Evolutionary conservation across 331 rosid species (phyloP), one percentile per base, ranked within the genome.

Genomic region (Pyracantha coccinea): DNA sequence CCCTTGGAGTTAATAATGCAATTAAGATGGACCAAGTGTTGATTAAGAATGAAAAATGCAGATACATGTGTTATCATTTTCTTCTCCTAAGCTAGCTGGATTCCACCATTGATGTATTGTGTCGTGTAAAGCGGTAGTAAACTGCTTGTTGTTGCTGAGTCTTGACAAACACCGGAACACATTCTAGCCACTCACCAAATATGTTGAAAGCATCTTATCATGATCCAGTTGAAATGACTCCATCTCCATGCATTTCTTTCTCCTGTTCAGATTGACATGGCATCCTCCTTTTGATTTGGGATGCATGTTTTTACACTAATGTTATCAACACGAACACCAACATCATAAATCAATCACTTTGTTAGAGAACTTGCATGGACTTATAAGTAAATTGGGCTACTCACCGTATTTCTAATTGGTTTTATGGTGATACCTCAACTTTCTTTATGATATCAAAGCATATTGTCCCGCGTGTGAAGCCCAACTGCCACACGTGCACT

Each of bases 281-380:
- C 68, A 61, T 61, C 33, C 66, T 15, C 29, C 4, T 2, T 23
- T 59, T 17, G 57, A 17, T 17, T 52, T 52, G 57, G 8, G 21
- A 19, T 17, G 57, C 21, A 60, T 60, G 8, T 60, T 4, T 25
- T 60, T 24, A n/a, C 9, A 4, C 66, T 60, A 60, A 25, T 60
- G 10, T 8, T 9, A 19, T 53, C 58, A 53, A 17, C 58, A 52
- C 57, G 1, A 35, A 33, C 38, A 28, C 31, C 4, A 28, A 28
- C 31, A 29, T 14, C 47, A 41, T 41, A 41, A 41, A 14, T 41
- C 2, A 41, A 41, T 3, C 45, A 10, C 1, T 0, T 38, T 3
- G 45, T 38, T 10, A 3, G 14, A 0, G 3, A 38, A 0, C 14
- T 41, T 41, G 4, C 47, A 41, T 0, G 5, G 45, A 1, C 1